Conservation (phyloP, 2,329 filamentous ascomycete genomes). For the Myriangium duriaei region DNA sequence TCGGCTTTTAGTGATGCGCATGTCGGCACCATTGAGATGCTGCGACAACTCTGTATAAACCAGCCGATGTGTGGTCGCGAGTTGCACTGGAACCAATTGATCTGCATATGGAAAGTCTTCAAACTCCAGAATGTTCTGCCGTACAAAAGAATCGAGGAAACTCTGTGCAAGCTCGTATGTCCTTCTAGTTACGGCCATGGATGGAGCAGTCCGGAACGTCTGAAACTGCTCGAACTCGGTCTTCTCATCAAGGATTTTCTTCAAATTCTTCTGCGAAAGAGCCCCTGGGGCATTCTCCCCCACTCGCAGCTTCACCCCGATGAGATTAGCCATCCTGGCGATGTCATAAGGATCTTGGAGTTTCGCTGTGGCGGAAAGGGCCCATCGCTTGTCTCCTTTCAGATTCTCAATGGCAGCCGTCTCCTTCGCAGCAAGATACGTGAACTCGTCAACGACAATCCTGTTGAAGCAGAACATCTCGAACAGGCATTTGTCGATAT, state of each 20-base stretch:
- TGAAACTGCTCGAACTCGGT: slow-evolving; percentile 45
- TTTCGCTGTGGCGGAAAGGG: slow-evolving; percentile 51
- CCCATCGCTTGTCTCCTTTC: slow-evolving; percentile 43
- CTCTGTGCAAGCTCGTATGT: slow-evolving; percentile 40
- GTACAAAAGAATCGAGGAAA: slow-evolving; percentile 43
- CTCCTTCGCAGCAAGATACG: slow-evolving; percentile 38
- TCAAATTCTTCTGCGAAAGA: slow-evolving; percentile 35
- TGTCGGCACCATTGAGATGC: slow-evolving; percentile 39
- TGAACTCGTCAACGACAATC: slow-evolving; percentile 53
- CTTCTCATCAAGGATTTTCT: slow-evolving; percentile 29
- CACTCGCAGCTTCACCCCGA: slow-evolving; percentile 43
- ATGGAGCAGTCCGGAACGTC: slow-evolving; percentile 37
- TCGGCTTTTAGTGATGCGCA: slow-evolving; percentile 31
- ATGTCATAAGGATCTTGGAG: slow-evolving; percentile 47
- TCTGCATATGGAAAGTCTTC: slow-evolving; percentile 33
- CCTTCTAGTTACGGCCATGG: slow-evolving; percentile 38
- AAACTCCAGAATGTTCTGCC: slow-evolving; percentile 28
- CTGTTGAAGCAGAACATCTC: slow-evolving; percentile 51
- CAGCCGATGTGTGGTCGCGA: slow-evolving; percentile 37
- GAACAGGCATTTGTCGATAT: slow-evolving; percentile 24
- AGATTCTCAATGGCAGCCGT: slow-evolving; percentile 34
- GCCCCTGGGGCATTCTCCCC: slow-evolving; percentile 37
- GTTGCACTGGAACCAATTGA: slow-evolving; percentile 30
- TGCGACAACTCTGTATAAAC: slow-evolving; percentile 45
- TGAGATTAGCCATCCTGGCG: slow-evolving; percentile 43